Base-by-base conservation (phyloP, 306 rosid species). In the Cotoneaster glaucophyllus region DNA sequence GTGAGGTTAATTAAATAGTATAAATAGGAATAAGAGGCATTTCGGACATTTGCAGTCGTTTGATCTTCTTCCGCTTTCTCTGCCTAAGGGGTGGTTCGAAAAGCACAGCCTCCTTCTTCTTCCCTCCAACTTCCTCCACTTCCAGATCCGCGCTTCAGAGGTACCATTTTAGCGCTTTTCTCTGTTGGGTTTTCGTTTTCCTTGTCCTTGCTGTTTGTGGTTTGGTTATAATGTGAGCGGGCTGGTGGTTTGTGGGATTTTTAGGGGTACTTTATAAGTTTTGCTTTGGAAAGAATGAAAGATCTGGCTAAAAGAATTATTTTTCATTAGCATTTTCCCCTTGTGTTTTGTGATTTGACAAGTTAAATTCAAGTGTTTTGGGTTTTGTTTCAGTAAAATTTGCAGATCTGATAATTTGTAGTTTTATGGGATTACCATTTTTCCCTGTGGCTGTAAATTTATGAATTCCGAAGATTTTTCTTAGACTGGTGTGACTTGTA, bases 131-230 rank as follows among this genome's bases (percentile, higher is more conserved):
- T 21, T 41, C 24, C 53, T 3, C 3, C 22, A 39, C 39, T 52
- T 67, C 19, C 54, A 31, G 85, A 79, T 78, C 78, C 61, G 18
- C 28, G n/a, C 34, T 24, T 61, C 73, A 21, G 44, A 84, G 87
- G 87, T 77, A 6, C 53, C 53, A 44, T 26, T 56, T 43, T 53
- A n/a, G 18, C 62, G 5, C 32, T 28, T 37, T 26, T 21, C 28
- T 1, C 37, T 31, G 11, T 4, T 19, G 19, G 43, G 4, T 21
- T 62, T 77, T 53, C 5, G n/a, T 8, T 29, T 13, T 7, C 14
- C 8, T 14, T 24, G 21, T 9, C 13, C 4, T 45, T 13, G 21
- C n/a, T 18, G 10, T n/a, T 44, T 18, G 39, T 28, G 28, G 13
- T 54, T 29, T 26, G 22, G 1, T 6, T 39, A 14, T 1, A 67